These are phyloP conservation scores for Penicillium bovifimosum DNA, from an alignment of 495 filamentous ascomycete species.

Conservation along the genomic window DNA sequence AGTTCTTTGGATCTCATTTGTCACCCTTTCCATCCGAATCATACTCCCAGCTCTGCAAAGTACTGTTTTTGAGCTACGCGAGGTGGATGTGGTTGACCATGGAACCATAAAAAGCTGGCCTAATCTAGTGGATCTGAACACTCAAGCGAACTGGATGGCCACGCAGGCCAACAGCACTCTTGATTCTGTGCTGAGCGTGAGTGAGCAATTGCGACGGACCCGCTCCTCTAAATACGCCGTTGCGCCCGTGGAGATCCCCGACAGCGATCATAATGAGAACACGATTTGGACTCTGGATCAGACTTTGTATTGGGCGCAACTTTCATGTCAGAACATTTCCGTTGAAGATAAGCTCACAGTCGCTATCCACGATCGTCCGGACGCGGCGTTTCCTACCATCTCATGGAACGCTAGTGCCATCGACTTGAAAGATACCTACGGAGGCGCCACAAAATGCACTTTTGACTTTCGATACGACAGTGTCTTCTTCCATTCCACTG, in stretches of 20 bases:
- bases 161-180: slow-evolving; percentile 26
- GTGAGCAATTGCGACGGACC: slow-evolving; percentile 19
- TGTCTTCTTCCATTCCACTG: slow-evolving; percentile 27
- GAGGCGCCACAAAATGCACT: slow-evolving; percentile 15
- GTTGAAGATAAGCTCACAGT: slow-evolving; percentile 22
- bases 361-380: slow-evolving; percentile 18
- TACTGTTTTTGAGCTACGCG: slow-evolving; percentile 33
- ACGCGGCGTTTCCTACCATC: slow-evolving; percentile 11
- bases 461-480: slow-evolving; percentile 34
- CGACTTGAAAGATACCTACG: slow-evolving; percentile 16
- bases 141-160: slow-evolving; percentile 35
- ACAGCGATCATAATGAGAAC: slow-evolving; percentile 13
- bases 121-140: slow-evolving; percentile 23
- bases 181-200: slow-evolving; percentile 20
- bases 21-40: slow-evolving; percentile 34
- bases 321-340: slow-evolving; percentile 22
- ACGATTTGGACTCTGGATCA: slow-evolving; percentile 36
- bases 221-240: slow-evolving; percentile 32
- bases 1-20: slow-evolving; percentile 31
- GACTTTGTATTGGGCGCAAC: slow-evolving; percentile 35
- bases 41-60: slow-evolving; percentile 36
- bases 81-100: slow-evolving; percentile 21
- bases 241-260: slow-evolving; percentile 34
- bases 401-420: slow-evolving; percentile 32
- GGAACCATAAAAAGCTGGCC: slow-evolving; percentile 34